Percentiles rank a stretch among this genome's conserved stretches.
Conservation (phyloP, 1,139 yeast genomes). For the Yarrowia galli region DNA sequence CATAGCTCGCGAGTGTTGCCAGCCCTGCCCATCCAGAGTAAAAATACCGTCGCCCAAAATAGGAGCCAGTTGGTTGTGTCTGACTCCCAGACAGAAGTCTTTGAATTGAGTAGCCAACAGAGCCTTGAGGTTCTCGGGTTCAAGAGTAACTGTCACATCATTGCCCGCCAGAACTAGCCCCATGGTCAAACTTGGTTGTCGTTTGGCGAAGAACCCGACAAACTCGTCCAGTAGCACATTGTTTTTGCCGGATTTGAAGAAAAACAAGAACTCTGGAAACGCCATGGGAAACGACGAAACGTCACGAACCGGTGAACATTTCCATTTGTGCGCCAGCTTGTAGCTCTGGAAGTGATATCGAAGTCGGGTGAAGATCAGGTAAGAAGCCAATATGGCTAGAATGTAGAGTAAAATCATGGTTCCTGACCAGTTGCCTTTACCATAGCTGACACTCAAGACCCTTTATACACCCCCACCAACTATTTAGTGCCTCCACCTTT, state of each 20-base stretch:
- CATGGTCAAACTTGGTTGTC: neutral
- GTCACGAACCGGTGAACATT: neutral
- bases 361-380: neutral
- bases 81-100: constrained; percentile 60
- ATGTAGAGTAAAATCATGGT: constrained; percentile 9
- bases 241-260: constrained; percentile 11
- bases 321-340: constrained; percentile 7
- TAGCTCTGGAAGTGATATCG: constrained; percentile 6
- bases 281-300: constrained; percentile 10
- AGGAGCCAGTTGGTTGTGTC: constrained; percentile 56
- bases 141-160: constrained; percentile 51
- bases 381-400: neutral
- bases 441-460: neutral
- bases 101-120: constrained; percentile 54
- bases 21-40: constrained; percentile 61
- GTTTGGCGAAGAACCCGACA: neutral
- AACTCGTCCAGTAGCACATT: constrained; percentile 7
- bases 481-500: constrained; percentile 10
- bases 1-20: constrained; percentile 64
- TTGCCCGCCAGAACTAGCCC: neutral
- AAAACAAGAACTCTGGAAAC: neutral
- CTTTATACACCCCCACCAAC: constrained; percentile 1
- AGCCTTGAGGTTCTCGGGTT: constrained; percentile 57
- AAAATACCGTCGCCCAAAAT: constrained; percentile 64
- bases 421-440: neutral